These are phyloP conservation scores for Solanum lycopersicoides DNA, from an alignment of 257 asterid species.

Conservation along the genomic window DNA sequence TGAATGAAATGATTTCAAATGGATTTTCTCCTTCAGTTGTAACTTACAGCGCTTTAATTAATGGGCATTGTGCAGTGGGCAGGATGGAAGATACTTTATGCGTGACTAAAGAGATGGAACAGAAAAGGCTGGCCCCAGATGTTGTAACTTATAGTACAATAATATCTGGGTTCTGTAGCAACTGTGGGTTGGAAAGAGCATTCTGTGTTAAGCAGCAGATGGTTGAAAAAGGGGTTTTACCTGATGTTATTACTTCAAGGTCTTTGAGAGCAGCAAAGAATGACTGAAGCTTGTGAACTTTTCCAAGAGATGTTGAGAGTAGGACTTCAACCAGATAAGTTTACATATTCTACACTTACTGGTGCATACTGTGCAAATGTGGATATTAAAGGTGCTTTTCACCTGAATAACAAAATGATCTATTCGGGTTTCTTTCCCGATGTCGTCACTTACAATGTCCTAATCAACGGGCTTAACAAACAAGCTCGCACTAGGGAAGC, in stretches of 20 bases:
- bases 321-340: conserved; percentile 61
- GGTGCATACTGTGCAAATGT: conserved; percentile 64
- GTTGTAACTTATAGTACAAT: conserved; percentile 74
- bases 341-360: conserved; percentile 68
- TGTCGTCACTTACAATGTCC: conserved; percentile 72
- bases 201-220: conserved; percentile 55
- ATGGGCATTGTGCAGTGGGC: conserved; percentile 65
- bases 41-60: conserved; percentile 63
- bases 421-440: conserved; percentile 60
- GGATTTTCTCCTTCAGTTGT: conserved; percentile 64
- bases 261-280: conserved; percentile 49
- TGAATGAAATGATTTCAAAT: conserved; percentile 40
- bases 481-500: conserved; percentile 69
- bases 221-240: conserved; percentile 49
- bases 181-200: conserved; percentile 49
- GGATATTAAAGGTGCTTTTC: conserved; percentile 44
- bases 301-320: conserved; percentile 58
- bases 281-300: conserved; percentile 51
- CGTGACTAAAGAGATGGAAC: conserved; percentile 37
- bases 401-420: conserved; percentile 67
- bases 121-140: conserved; percentile 52
- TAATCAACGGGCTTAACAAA: conserved; percentile 63
- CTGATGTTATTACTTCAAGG: conserved; percentile 79
- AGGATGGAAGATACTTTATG: conserved; percentile 42
- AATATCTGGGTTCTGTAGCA: conserved; percentile 51